phyloP scores from a whole-genome alignment of 2,329 filamentous ascomycete genomes.

The Ophiostoma ips region DNA sequence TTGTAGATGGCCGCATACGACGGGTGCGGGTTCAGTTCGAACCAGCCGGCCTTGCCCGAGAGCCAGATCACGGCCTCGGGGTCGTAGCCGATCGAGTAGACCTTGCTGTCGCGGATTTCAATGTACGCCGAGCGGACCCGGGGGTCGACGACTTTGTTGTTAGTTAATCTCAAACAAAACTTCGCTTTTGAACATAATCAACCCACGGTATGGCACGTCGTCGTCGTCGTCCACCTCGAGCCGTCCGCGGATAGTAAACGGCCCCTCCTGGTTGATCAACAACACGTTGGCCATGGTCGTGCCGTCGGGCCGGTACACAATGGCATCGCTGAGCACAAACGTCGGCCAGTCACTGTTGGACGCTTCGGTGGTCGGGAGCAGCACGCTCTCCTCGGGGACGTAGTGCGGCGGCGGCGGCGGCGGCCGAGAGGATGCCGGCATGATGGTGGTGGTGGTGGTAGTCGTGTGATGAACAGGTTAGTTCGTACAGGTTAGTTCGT shows the following conservation, averaged over 20 bases:
- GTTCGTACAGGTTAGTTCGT: no score
- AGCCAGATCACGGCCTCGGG: conserved; percentile 51
- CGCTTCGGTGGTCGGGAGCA: conserved; percentile 21
- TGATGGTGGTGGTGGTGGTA: neutral
- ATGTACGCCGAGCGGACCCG: conserved; percentile 26
- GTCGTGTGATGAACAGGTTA: no score
- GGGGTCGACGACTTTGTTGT: conserved; percentile 21
- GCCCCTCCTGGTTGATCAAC: conserved; percentile 42
- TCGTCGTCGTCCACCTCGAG: conserved; percentile 37
- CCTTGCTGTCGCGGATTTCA: conserved; percentile 36
- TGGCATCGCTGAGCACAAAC: conserved; percentile 47
- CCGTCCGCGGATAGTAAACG: conserved; percentile 46
- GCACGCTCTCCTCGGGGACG: conserved; percentile 14
- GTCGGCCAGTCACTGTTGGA: conserved; percentile 41
- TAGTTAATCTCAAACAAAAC: no score
- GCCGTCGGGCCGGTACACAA: conserved; percentile 41
- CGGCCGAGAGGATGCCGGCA: neutral
- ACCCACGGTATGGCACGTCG: conserved; percentile 25
- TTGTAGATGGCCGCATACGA: conserved; percentile 42
- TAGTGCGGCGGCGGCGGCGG: neutral
- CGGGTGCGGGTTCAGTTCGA: conserved; percentile 46
- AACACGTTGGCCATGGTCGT: conserved; percentile 45
- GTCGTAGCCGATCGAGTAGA: conserved; percentile 45
- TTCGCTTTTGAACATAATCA: no score
- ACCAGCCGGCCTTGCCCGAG: conserved; percentile 51